Evolutionary conservation across 2,329 filamentous ascomycete species (phyloP).

Genomic region (Diplodia mutila): DNA sequence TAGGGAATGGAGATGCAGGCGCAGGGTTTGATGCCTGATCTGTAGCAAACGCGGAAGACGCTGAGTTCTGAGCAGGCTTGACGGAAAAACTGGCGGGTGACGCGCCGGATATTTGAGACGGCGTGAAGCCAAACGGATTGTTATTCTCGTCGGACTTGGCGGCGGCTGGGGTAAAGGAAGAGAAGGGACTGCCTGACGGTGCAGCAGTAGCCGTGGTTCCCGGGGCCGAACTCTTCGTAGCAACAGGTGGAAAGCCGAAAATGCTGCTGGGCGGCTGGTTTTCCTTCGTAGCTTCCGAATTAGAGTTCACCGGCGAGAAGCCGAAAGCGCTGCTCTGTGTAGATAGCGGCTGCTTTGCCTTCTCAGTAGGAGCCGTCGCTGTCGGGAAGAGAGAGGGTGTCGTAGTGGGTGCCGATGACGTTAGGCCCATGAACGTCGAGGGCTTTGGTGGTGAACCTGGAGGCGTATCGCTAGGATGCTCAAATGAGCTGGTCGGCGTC

Average conservation of each 20-base stretch:
- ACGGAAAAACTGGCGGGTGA: neutral
- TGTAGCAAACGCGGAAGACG: neutral
- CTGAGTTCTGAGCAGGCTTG: neutral
- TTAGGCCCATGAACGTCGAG: neutral
- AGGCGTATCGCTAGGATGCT: constrained; percentile 10
- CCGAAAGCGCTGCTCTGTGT: neutral
- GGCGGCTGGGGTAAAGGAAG: neutral
- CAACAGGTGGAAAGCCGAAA: constrained; percentile 9
- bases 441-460: constrained; percentile 22
- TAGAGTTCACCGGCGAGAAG: neutral
- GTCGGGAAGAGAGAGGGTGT: neutral
- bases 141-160: neutral
- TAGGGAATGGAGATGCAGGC: neutral
- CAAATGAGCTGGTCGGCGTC: constrained; percentile 12
- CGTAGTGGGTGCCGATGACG: neutral
- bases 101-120: neutral
- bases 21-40: neutral
- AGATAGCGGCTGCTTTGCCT: neutral
- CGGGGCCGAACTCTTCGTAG: neutral
- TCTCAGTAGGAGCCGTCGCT: neutral
- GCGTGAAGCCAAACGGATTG: constrained; percentile 11
- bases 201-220: neutral
- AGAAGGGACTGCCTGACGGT: neutral
- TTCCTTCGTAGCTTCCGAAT: neutral
- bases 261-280: neutral